Percentiles rank a stretch among this genome's conserved stretches.
Conservation (phyloP, 768 basidiomycete genomes). For the Lentinula guzmanii region DNA sequence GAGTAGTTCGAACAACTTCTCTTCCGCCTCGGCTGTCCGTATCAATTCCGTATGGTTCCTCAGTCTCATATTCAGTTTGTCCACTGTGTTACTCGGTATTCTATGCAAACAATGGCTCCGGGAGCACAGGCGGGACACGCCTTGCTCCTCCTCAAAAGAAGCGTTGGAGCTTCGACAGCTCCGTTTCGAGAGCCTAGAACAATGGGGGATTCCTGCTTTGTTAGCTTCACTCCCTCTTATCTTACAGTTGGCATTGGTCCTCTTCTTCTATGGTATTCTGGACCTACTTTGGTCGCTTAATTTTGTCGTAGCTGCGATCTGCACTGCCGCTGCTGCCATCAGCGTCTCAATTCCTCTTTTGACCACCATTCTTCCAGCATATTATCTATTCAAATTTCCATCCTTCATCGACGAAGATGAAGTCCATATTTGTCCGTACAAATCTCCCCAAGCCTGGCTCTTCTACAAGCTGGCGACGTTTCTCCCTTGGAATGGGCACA, state of each 20-base stretch:
- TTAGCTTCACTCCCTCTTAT: slow-evolving; percentile 21
- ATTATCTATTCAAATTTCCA: slow-evolving; percentile 12
- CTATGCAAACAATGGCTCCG: slow-evolving; percentile 16
- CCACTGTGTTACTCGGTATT: slow-evolving; percentile 8
- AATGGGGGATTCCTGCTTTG: slow-evolving; percentile 24
- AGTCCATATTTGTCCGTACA: slow-evolving; percentile 19
- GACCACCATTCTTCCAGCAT: slow-evolving; percentile 18
- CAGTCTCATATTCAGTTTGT: slow-evolving; percentile 8
- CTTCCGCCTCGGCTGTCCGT: neutral
- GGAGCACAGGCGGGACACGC: slow-evolving; percentile 17
- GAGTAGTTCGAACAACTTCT: neutral
- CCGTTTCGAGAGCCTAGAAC: slow-evolving; percentile 22
- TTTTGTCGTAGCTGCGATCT: slow-evolving; percentile 13
- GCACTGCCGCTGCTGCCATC: slow-evolving; percentile 15
- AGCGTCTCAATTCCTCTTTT: slow-evolving; percentile 13
- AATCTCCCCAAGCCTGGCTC: slow-evolving; percentile 21
- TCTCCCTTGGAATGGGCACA: neutral
- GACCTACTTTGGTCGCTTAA: slow-evolving; percentile 22
- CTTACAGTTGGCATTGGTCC: slow-evolving; percentile 22
- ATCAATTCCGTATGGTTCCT: slow-evolving; percentile 11
- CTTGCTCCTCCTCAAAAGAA: slow-evolving; percentile 12
- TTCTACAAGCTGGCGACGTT: slow-evolving; percentile 11
- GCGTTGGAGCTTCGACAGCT: slow-evolving; percentile 20
- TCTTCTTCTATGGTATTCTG: slow-evolving; percentile 24
- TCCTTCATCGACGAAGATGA: neutral